Base-by-base conservation (phyloP, 23 red algal genomes). In the Gracilaria caudata region DNA sequence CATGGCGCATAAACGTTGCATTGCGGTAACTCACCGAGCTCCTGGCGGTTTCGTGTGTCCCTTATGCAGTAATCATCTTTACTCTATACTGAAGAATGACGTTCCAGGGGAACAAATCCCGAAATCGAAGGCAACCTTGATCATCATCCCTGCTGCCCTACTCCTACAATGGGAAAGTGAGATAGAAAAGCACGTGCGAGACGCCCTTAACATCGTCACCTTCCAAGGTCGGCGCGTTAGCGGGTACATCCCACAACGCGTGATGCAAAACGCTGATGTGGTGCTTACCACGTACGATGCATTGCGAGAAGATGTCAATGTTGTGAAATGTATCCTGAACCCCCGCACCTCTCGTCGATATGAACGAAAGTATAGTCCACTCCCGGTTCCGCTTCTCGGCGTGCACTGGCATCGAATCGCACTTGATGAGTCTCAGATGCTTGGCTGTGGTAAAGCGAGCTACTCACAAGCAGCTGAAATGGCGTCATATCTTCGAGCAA, bases 231-330 rank as follows among this genome's bases (percentile, higher is more conserved):
- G 78, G 23, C 66, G 59, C 9, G 14, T 14, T 13, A 64, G 65
- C 40, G 84, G 84, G 4, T 96, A 96, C 63, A 80, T 87, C 33
- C 76, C 81, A 0, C 59, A 70, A 41, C 28, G 37, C 12, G 39
- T 39, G 24, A 36, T 98, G 41, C 53, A 74, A 21, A 64, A 66
- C n/a, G 90, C 93, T 13, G 96, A 98, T 51, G 73, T 98, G 4
- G 92, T 98, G 29, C 84, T 98, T 59, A 93, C 96, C 64, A 98
- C 96, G 10, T 98, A 94, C 61, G 96, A 94, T 28, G 96, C 91
- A 7, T 87, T 98, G 34, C 30, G 92, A 29, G 82, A 59, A 17
- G 96, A 95, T 66, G 76, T 94, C 20, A 73, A 94, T 68, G 28
- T 77, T 8, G 68, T 68, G 23, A 73, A 95, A 21, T 64, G 51